Evolutionary conservation across 257 asterid species (phyloP).

Genomic region (Agastache rugosa): DNA sequence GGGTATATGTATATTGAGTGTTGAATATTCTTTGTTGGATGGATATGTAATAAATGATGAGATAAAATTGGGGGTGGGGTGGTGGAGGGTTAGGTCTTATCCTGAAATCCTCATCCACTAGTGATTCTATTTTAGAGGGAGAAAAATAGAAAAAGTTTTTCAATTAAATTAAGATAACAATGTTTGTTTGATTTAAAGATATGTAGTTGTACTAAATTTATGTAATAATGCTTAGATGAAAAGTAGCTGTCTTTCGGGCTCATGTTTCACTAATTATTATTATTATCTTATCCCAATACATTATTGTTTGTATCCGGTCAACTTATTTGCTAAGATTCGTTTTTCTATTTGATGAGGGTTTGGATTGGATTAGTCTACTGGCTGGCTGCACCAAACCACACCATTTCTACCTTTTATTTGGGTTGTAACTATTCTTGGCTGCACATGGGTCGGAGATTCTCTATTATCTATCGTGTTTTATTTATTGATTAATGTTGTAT

Average conservation of each 20-base stretch:
- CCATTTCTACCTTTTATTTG: neutral
- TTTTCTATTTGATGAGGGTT: slow-evolving; percentile 7
- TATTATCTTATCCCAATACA: slow-evolving; percentile 2
- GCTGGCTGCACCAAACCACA: slow-evolving; percentile 18
- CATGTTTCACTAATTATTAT: slow-evolving; percentile 8
- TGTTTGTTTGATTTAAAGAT: slow-evolving; percentile 27
- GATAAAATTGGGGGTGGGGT: slow-evolving; percentile 33
- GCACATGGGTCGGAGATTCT: too few relatives aligned
- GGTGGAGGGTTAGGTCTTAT: slow-evolving; percentile 64
- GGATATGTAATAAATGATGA: slow-evolving; percentile 32
- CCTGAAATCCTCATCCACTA: slow-evolving; percentile 60
- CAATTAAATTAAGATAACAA: slow-evolving; percentile 8
- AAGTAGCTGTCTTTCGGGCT: slow-evolving; percentile 31
- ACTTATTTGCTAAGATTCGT: slow-evolving; percentile 23
- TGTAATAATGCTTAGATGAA: slow-evolving; percentile 25
- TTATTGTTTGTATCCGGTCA: slow-evolving; percentile 35
- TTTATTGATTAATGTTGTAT: too few relatives aligned
- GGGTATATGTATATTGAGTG: slow-evolving; percentile 28
- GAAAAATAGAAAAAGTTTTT: neutral
- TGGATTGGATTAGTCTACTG: slow-evolving; percentile 4
- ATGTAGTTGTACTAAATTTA: slow-evolving; percentile 22
- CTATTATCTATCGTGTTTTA: too few relatives aligned
- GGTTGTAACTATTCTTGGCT: too few relatives aligned
- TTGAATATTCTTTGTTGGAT: slow-evolving; percentile 54
- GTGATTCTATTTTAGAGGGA: slow-evolving; percentile 38